A percentile compares a stretch with the other conserved stretches of the same genome.
phyloP scores from a whole-genome alignment of 768 basidiomycete species.

The Coprinellus aureogranulatus region DNA sequence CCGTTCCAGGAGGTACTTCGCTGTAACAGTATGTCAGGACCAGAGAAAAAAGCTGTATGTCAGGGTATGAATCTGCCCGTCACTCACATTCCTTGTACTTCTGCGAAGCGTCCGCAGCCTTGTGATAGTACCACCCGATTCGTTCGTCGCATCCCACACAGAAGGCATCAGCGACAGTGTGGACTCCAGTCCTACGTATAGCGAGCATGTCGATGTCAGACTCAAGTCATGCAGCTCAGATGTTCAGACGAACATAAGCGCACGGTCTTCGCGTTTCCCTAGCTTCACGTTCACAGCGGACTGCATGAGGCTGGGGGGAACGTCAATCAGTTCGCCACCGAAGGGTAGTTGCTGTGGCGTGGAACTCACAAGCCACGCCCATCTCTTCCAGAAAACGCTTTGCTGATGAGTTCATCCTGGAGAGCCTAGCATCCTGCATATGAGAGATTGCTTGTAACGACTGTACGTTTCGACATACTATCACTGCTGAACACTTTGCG shows the following conservation, averaged over 20 bases:
- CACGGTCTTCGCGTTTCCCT: slow-evolving; percentile 71
- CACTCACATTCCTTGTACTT: slow-evolving; percentile 86
- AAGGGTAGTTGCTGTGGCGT: too few species aligned
- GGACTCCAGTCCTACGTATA: slow-evolving; percentile 68
- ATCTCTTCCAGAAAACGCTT: slow-evolving; percentile 80
- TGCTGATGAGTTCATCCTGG: slow-evolving; percentile 84
- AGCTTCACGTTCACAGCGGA: slow-evolving; percentile 73
- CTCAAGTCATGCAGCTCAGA: too few species aligned
- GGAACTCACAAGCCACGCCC: slow-evolving; percentile 73
- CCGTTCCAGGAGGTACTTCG: slow-evolving; percentile 78
- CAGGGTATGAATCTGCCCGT: too few species aligned
- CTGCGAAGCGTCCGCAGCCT: slow-evolving; percentile 71
- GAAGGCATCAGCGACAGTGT: slow-evolving; percentile 78
- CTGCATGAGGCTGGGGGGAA: slow-evolving; percentile 74
- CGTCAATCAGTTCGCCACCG: too few species aligned
- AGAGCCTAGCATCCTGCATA: too few species aligned
- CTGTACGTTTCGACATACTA: slow-evolving; percentile 47
- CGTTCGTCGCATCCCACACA: slow-evolving; percentile 78
- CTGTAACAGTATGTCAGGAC: slow-evolving; percentile 21
- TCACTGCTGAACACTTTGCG: slow-evolving; percentile 63
- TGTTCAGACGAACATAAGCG: slow-evolving; percentile 60
- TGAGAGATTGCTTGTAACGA: too few species aligned
- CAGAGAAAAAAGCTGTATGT: not conserved
- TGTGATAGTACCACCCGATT: slow-evolving; percentile 81
- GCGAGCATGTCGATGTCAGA: too few species aligned